A percentile compares a stretch with the other conserved stretches of the same genome.
phyloP scores from a whole-genome alignment of 192 early-diverging fungal genomes.

The Linderina pennispora region DNA sequence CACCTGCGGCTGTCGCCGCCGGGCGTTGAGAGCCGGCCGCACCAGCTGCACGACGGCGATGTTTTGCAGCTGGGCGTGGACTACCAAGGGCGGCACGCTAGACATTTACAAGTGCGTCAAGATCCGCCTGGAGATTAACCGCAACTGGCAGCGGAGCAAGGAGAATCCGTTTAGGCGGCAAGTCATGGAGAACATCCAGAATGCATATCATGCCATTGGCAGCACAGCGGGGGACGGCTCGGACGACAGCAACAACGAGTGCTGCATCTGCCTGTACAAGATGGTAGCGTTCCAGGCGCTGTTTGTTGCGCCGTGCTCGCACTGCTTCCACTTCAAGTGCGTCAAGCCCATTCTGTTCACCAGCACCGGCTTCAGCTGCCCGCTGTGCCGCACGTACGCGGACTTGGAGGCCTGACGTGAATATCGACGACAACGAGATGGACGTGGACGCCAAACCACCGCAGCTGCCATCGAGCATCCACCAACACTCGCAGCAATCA shows the following conservation, averaged over 20 bases:
- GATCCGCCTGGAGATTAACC: conserved; percentile 75
- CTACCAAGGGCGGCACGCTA: conserved; percentile 86
- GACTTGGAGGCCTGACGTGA: conserved; percentile 80
- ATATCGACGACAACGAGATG: conserved; percentile 46
- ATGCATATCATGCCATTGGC: conserved; percentile 25
- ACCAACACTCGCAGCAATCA: conserved; percentile 12
- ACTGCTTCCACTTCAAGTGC: conserved; percentile 93
- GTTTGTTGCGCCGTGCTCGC: conserved; percentile 89
- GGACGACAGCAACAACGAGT: conserved; percentile 51
- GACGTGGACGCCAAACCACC: conserved; percentile 28
- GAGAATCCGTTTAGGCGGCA: conserved; percentile 58
- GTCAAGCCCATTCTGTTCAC: conserved; percentile 72
- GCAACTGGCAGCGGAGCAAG: conserved; percentile 57
- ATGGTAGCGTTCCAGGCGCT: conserved; percentile 85
- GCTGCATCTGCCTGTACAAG: conserved; percentile 87
- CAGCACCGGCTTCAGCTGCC: conserved; percentile 77
- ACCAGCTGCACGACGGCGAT: conserved; percentile 81
- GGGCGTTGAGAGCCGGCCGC: conserved; percentile 75
- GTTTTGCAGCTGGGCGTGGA: conserved; percentile 95
- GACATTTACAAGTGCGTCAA: conserved; percentile 93
- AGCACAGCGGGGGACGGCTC: conserved; percentile 6
- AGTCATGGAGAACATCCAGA: conserved; percentile 45
- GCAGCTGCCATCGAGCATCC: conserved; percentile 21
- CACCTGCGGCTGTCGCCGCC: conserved; percentile 87
- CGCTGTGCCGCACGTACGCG: conserved; percentile 87